Conservation (phyloP, 257 asterid genomes). For the Penstemon davidsonii region DNA sequence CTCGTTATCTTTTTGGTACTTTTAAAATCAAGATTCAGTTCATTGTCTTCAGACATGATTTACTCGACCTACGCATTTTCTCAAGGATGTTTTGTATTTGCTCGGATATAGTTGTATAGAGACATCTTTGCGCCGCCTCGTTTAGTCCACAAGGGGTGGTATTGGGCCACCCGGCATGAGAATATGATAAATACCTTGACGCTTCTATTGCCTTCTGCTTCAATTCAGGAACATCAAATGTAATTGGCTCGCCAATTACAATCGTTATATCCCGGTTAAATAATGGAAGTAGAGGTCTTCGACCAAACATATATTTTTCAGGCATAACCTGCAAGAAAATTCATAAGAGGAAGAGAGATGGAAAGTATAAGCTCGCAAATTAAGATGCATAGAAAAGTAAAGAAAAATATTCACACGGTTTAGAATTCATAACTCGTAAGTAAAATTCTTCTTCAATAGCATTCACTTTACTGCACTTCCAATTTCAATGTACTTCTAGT, state of each 20-base stretch:
- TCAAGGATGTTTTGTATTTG: slow-evolving; percentile 69
- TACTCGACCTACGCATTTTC: slow-evolving; percentile 44
- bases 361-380: too few species aligned
- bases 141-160: slow-evolving; percentile 58
- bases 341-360: too few species aligned
- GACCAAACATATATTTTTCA: slow-evolving; percentile 71
- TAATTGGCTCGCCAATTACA: slow-evolving; percentile 79
- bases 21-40: slow-evolving; percentile 23
- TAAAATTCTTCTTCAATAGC: too few species aligned
- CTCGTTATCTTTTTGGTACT: too few species aligned
- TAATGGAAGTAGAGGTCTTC: slow-evolving; percentile 78
- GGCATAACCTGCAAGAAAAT: slow-evolving; percentile 78
- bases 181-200: slow-evolving; percentile 46
- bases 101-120: slow-evolving; percentile 68
- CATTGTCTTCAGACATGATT: slow-evolving; percentile 28
- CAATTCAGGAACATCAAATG: slow-evolving; percentile 68
- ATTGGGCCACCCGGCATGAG: slow-evolving; percentile 60
- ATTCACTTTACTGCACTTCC: too few species aligned
- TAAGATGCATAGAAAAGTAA: too few species aligned
- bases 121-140: slow-evolving; percentile 81
- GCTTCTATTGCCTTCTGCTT: slow-evolving; percentile 57
- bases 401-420: too few species aligned
- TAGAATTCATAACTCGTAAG: too few species aligned
- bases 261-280: slow-evolving; percentile 61
- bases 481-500: too few species aligned